Evolutionary conservation across 148 eudicot genomes (phyloP).

Genomic region (Chenopodium formosanum): DNA sequence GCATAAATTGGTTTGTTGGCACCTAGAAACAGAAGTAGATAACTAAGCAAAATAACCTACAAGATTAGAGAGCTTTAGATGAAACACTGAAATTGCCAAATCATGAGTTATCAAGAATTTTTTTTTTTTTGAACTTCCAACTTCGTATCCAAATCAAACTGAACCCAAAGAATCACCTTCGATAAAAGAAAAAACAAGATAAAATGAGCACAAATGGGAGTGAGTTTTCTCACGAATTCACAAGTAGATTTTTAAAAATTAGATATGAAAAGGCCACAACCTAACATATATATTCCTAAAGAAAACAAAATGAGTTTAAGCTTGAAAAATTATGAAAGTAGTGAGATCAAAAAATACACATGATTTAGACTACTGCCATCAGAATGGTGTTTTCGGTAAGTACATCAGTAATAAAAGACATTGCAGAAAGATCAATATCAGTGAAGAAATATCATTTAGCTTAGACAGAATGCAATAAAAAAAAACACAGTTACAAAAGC

Average conservation of each 20-base stretch:
- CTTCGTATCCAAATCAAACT: neutral
- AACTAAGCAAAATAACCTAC: neutral
- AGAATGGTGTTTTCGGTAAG: neutral
- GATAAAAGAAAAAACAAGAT: neutral
- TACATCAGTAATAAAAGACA: neutral
- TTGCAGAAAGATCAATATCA: neutral
- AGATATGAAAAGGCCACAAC: too few species aligned
- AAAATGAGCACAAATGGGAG: neutral
- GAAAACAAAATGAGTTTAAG: neutral
- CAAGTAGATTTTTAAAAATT: too few species aligned
- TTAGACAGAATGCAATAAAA: neutral
- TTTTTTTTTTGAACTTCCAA: neutral
- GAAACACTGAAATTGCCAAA: neutral
- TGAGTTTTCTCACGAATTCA: too few species aligned
- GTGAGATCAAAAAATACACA: neutral
- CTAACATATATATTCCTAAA: too few species aligned
- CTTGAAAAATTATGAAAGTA: neutral
- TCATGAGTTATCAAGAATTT: too few species aligned
- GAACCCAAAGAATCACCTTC: neutral
- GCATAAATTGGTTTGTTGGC: conserved; percentile 86
- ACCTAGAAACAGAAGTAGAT: conserved; percentile 42
- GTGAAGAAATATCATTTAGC: neutral
- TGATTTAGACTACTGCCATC: neutral
- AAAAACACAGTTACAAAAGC: neutral
- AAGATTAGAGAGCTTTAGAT: conserved; percentile 13